Percentiles rank a stretch among this genome's conserved stretches.
Evolutionary conservation across 2,329 filamentous ascomycete species (phyloP).

Genomic region (Pseudogymnoascus sp.): DNA sequence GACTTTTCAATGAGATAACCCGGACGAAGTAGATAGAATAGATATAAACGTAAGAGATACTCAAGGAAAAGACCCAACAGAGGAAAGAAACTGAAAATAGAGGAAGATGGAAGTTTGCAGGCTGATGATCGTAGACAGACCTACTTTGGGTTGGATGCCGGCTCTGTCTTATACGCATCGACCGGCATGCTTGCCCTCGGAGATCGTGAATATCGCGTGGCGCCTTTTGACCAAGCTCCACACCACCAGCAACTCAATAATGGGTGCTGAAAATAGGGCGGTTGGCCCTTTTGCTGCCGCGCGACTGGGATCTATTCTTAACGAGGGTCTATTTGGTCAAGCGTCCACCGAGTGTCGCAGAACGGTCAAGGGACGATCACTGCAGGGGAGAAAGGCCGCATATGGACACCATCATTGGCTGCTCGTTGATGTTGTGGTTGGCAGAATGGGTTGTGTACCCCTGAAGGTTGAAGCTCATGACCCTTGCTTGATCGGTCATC

Average conservation of each 20-base stretch:
- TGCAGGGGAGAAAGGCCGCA: neutral
- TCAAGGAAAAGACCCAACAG: conserved; percentile 6
- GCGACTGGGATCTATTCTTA: conserved; percentile 7
- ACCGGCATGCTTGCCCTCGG: neutral
- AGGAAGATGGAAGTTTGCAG: neutral
- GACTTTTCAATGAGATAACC: neutral
- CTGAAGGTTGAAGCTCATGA: conserved; percentile 1
- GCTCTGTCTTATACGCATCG: conserved; percentile 4
- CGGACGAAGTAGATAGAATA: neutral
- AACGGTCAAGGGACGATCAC: conserved; percentile 5
- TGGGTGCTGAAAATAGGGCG: conserved; percentile 5
- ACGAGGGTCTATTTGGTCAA: conserved; percentile 6
- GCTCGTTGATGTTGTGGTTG: neutral
- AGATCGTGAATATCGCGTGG: conserved; percentile 7
- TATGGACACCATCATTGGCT: neutral
- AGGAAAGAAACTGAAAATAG: conserved; percentile 1
- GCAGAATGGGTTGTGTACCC: neutral
- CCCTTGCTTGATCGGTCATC: neutral
- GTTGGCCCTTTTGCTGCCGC: conserved; percentile 3
- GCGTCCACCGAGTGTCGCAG: conserved; percentile 2
- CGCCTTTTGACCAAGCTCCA: conserved; percentile 5
- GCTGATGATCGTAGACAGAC: conserved; percentile 7
- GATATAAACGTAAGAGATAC: conserved; percentile 7
- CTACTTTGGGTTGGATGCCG: neutral
- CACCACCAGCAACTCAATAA: neutral